phyloP scores from a whole-genome alignment of 805 yeast species.

The Ogataea pini region DNA sequence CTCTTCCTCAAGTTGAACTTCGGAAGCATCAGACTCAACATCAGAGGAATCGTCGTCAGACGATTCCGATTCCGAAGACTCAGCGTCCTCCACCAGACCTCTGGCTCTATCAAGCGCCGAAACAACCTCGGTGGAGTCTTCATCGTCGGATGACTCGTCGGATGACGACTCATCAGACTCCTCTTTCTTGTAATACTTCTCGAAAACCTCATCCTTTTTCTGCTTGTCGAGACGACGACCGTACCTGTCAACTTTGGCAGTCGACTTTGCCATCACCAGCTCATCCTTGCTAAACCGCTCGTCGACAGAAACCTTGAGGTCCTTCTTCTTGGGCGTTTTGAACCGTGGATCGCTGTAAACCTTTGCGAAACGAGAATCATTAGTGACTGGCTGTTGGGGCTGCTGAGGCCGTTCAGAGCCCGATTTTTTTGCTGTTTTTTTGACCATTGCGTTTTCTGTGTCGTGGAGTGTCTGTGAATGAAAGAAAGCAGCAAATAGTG shows the following conservation, averaged over 20 bases:
- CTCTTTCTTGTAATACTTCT: slow-evolving; percentile 55
- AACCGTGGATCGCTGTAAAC: slow-evolving; percentile 90
- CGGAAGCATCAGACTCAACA: slow-evolving; percentile 46
- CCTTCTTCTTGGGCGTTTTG: slow-evolving; percentile 67
- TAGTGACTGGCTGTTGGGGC: slow-evolving; percentile 39
- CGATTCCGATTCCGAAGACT: slow-evolving; percentile 44
- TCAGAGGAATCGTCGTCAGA: slow-evolving; percentile 42
- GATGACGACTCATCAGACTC: no score
- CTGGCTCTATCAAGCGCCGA: slow-evolving; percentile 51
- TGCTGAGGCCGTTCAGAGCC: background rate
- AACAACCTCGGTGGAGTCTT: slow-evolving; percentile 36
- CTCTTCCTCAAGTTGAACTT: slow-evolving; percentile 53
- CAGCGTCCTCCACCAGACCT: slow-evolving; percentile 50
- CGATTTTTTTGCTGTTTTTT: background rate
- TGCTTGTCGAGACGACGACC: slow-evolving; percentile 67
- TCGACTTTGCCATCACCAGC: slow-evolving; percentile 58
- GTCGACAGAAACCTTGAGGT: slow-evolving; percentile 77
- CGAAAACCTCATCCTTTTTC: slow-evolving; percentile 55
- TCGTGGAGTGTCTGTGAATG: no score
- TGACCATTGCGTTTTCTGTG: background rate
- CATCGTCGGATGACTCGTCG: slow-evolving; percentile 31
- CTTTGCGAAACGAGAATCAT: slow-evolving; percentile 75
- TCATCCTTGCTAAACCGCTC: slow-evolving; percentile 76
- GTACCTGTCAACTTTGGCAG: slow-evolving; percentile 75
- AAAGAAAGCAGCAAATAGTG: no score